A percentile compares a stretch with the other conserved stretches of the same genome.
Conservation (phyloP, 768 basidiomycete species). For the Cyathus striatus region DNA sequence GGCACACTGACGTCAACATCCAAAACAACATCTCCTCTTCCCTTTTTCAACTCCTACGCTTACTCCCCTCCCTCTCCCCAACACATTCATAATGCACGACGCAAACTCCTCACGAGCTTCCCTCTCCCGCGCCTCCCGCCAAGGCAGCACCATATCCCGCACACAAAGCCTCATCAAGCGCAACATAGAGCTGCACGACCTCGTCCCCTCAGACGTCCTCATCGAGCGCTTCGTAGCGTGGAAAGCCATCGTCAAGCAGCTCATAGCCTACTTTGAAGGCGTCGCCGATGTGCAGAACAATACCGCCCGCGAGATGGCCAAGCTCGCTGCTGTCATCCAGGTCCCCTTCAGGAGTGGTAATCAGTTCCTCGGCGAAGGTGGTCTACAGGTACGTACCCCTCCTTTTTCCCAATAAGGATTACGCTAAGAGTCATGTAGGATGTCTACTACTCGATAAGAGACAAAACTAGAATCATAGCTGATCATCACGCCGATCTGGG, state of each 20-base stretch:
- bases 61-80: not conserved
- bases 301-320: slow-evolving; percentile 87
- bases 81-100: not conserved
- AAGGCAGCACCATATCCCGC: slow-evolving; percentile 70
- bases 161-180: slow-evolving; percentile 91
- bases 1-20: too few relatives aligned
- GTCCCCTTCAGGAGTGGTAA: slow-evolving; percentile 94
- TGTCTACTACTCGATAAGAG: slow-evolving; percentile 86
- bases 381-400: slow-evolving; percentile 73
- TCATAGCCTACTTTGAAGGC: slow-evolving; percentile 86
- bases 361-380: slow-evolving; percentile 97
- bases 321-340: slow-evolving; percentile 93
- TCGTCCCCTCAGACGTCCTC: slow-evolving; percentile 91
- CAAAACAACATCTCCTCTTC: not conserved
- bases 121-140: slow-evolving; percentile 69
- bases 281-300: slow-evolving; percentile 89
- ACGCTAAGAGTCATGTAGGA: too few relatives aligned
- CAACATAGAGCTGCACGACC: slow-evolving; percentile 85
- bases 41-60: not conserved
- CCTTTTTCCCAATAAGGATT: too few relatives aligned
- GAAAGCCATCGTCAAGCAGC: slow-evolving; percentile 96
- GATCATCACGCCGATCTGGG: slow-evolving; percentile 97
- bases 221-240: slow-evolving; percentile 93
- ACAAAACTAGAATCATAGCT: slow-evolving; percentile 89
- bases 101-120: slow-evolving; percentile 21